Evolutionary conservation across 805 yeast genomes (phyloP), one percentile per base, ranked within the genome.

Genomic region (Candida silvatica): DNA sequence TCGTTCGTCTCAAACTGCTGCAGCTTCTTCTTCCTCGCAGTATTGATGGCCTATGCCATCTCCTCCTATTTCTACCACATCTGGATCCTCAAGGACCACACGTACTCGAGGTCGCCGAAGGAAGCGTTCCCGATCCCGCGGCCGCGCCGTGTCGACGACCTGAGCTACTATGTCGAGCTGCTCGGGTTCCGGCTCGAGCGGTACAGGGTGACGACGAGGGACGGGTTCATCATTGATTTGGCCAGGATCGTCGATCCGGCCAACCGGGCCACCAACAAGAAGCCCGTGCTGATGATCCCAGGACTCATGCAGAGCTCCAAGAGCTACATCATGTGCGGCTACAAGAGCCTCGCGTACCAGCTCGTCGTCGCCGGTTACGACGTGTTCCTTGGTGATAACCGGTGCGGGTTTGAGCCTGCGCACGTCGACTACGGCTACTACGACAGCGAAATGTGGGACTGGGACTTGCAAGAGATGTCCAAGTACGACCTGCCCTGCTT

Each of bases 381-480:
- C 46, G 86, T 87, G 6, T 87, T 96, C 96, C 54, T 87, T 36
- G 96, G 95, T 1, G 85, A 87, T 50, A 88, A 87, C 51, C 61
- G 98, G 42, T 80, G 95, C 44, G 94, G 95, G 5, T 82, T 88
- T 51, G 64, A 71, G 27, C 83, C 94, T 0, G 61, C 67, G 34
- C 95, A 88, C 60, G 56, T 64, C 39, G 56, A 56, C 37, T 67
- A 63, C 41, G 60, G 64, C 25, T 41, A 59, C 4, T 45, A 48
- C 37, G 69, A 71, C 45, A 64, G 65, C 2, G 48, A 63, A 34
- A 82, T 81, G 75, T 90, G 98, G 98, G 77, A 82, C 45, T 90
- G 98, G 98, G 90, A 84, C 49, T 69, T 92, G 34, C 58, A 67
- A n/a, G 90, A 85, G 31, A 74, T 92, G 77, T 90, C 88, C 0